Conservation (phyloP, 352 stramenopile species). For the Thraustochytrium striatum region DNA sequence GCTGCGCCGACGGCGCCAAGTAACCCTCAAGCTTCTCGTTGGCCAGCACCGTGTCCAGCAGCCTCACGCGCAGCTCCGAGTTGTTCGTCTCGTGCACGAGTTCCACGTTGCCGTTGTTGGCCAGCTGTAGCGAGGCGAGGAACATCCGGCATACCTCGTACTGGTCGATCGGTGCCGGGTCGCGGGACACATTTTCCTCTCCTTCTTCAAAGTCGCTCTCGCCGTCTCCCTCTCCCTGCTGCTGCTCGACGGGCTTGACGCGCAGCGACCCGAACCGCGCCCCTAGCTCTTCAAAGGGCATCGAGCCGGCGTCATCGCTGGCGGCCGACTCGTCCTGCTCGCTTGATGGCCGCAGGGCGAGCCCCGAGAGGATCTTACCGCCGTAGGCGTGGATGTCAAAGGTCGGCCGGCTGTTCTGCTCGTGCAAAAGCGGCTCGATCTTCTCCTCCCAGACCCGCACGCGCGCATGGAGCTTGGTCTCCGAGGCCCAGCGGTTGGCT, state of each 20-base stretch:
- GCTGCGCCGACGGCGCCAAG: not conserved
- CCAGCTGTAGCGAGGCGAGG: constrained; percentile 79
- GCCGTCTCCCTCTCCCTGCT: not conserved
- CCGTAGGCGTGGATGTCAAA: constrained; percentile 47
- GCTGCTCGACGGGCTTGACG: not conserved
- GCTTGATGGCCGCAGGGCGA: too few relatives aligned
- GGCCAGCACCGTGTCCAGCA: constrained; percentile 19
- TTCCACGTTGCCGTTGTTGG: constrained; percentile 78
- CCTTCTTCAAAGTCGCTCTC: not conserved
- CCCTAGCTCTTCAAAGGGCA: constrained; percentile 10
- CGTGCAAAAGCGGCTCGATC: constrained; percentile 35
- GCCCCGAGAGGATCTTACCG: not conserved
- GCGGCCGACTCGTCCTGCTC: not conserved
- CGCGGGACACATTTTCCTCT: not conserved
- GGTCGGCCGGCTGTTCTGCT: constrained; percentile 16
- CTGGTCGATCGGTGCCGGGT: not conserved
- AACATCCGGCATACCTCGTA: constrained; percentile 78
- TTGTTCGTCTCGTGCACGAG: constrained; percentile 68
- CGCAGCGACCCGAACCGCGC: not conserved
- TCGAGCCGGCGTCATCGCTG: not conserved
- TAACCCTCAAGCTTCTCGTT: constrained; percentile 38
- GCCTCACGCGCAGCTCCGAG: constrained; percentile 55
- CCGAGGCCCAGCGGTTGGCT: constrained; percentile 33
- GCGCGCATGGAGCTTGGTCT: constrained; percentile 37
- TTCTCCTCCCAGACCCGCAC: constrained; percentile 39